Percentiles rank a stretch among this genome's conserved stretches.
Conservation (phyloP, 441 rosid species). For the Adansonia rubrostipa region DNA sequence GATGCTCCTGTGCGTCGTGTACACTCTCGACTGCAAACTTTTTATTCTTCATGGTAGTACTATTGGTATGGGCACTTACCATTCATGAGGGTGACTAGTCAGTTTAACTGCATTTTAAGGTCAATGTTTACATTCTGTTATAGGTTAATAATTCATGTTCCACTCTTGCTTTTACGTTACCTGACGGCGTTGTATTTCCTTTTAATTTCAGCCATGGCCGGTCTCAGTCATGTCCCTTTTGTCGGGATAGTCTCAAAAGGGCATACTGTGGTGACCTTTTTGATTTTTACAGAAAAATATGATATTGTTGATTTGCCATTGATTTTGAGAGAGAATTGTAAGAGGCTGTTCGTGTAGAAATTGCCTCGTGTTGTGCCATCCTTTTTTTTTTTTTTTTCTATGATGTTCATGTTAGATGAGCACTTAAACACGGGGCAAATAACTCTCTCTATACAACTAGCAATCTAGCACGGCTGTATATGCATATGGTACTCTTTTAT, state of each 20-base stretch:
- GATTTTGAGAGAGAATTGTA: constrained; percentile 58
- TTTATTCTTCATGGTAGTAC: background rate
- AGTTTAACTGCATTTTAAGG: background rate
- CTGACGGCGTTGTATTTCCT: constrained; percentile 17
- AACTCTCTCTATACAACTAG: constrained; percentile 22
- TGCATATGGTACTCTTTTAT: constrained; percentile 8
- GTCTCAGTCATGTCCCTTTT: constrained; percentile 92
- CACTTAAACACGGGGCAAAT: background rate
- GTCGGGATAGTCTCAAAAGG: constrained; percentile 76
- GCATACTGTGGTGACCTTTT: constrained; percentile 73
- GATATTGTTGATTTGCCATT: constrained; percentile 54
- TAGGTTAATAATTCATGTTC: background rate
- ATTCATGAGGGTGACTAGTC: background rate
- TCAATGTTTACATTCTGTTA: constrained; percentile 13
- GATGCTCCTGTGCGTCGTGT: background rate
- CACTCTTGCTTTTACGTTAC: background rate
- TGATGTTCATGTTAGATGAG: constrained; percentile 52
- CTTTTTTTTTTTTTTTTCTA: constrained; percentile 26
- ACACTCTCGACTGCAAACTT: background rate
- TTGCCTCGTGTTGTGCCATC: constrained; percentile 76
- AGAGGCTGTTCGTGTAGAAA: constrained; percentile 66
- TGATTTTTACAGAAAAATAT: constrained; percentile 60
- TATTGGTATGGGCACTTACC: background rate
- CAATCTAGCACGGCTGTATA: background rate
- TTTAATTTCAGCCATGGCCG: constrained; percentile 57